phyloP scores from a whole-genome alignment of 2,329 filamentous ascomycete genomes.

The Exophiala sp. region DNA sequence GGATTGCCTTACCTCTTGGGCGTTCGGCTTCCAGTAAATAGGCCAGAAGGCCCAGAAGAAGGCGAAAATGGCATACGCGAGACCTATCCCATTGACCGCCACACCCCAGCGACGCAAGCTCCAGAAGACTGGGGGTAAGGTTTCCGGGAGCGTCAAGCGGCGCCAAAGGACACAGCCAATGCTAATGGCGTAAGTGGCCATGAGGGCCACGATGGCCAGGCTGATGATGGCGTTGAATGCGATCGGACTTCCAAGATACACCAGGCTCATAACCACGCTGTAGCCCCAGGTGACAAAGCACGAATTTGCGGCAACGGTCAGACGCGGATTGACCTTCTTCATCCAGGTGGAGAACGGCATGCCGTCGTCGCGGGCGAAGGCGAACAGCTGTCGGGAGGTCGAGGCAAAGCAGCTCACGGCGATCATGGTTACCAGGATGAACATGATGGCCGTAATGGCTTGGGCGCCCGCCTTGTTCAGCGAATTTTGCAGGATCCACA shows the following conservation, averaged over 20 bases:
- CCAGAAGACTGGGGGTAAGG: conserved; percentile 42
- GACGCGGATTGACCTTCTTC: conserved; percentile 16
- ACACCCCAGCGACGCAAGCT: conserved; percentile 38
- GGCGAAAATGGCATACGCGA: conserved; percentile 35
- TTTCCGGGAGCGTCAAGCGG: conserved; percentile 36
- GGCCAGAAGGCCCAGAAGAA: conserved; percentile 52
- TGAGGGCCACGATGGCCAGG: conserved; percentile 46
- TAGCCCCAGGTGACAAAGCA: conserved; percentile 17
- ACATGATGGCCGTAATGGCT: conserved; percentile 40
- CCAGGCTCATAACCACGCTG: conserved; percentile 16
- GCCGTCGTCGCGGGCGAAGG: conserved; percentile 44
- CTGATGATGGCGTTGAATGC: conserved; percentile 35
- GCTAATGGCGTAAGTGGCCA: conserved; percentile 50
- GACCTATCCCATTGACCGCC: conserved; percentile 35
- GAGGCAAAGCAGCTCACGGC: conserved; percentile 39
- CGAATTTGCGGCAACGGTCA: conserved; percentile 25
- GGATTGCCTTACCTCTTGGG: too few species aligned
- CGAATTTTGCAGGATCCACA: conserved; percentile 44
- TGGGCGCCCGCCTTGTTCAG: conserved; percentile 30
- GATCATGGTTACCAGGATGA: conserved; percentile 38
- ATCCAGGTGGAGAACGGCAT: conserved; percentile 42
- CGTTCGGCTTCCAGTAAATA: neutral
- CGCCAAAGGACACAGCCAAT: conserved; percentile 46
- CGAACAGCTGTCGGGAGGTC: conserved; percentile 40
- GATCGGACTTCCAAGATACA: conserved; percentile 23